Evolutionary conservation across 2,329 filamentous ascomycete species (phyloP), one percentile per base, ranked within the genome.

Genomic region (Botrytis fragariae): DNA sequence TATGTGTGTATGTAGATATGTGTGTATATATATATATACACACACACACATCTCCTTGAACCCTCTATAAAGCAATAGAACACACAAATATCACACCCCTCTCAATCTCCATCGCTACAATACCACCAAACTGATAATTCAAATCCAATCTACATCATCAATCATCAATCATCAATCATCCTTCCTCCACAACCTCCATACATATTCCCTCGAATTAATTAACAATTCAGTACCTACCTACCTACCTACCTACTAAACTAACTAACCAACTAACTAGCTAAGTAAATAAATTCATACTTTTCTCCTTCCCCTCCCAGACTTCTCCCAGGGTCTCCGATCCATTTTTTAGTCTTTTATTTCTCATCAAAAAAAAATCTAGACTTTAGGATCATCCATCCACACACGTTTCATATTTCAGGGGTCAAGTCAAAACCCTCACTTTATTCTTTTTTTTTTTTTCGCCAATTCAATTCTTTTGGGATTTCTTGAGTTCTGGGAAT

Each of bases 381-480:
- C 63, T 42, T 65, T 48, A 25, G 14, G 42, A 65, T 65, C 44
- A 65, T n/a, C 63, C 63, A 51, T 51, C 48, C 48, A 51, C 48
- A 51, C 25, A 48, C 63, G 63, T 65, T 65, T 65, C 63, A 65
- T 18, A 45, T 35, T 37, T 65, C 63, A 65, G 63, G 63, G 63
- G 29, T 35, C 57, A 65, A 42, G 29, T 22, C 29, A n/a, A 42
- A 44, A 65, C 12, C 39, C 25, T 39, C n/a, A 25, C 29, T 59
- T 5, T 22, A 22, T 35, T 35, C 42, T 44, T 44, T 18, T 18
- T 8, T 16, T 10, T 9, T 20, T 35, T 14, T 60, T 37, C 57
- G 20, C 57, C 1, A 16, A 54, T 54, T 44, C 42, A 6, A 9
- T 48, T 48, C 22, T 25, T 10, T 7, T 7, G 4, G 42, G 18